Evolutionary conservation across 495 filamentous ascomycete genomes (phyloP), one percentile per base, ranked within the genome.

Genomic region (Recurvomyces mirabilis): DNA sequence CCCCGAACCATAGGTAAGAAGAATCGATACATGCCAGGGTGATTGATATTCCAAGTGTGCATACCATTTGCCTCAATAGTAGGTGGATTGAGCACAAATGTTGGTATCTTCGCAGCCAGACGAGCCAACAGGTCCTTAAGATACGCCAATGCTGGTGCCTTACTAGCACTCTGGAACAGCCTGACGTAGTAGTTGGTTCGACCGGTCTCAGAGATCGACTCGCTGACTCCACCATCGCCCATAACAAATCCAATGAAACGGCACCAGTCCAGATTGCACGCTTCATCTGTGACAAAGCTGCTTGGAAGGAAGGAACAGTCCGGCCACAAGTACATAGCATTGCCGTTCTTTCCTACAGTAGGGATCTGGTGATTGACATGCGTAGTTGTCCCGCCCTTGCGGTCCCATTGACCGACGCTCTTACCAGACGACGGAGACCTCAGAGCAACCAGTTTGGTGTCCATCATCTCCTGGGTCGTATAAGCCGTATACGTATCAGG

Each of bases 211-310:
- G 24, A 25, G 20, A 2, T 15, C 24, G 15, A 13, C 6, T 40
- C 20, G 23, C 15, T 12, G 7, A 40, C 18, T n/a, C 37, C 37
- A 15, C 37, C 37, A 17, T 40, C 37, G 6, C 37, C 37, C 37
- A 40, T 40, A n/a, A 40, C 37, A 20, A 40, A 23, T 5, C 37
- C 37, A 7, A 40, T n/a, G 37, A 40, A 40, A n/a, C 37, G 37
- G 28, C 37, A 40, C 37, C 37, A 40, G 37, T 40, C 37, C 37
- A 40, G 37, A 25, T 40, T 40, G 37, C 37, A 40, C 23, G 37
- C 37, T 40, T 25, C 21, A 23, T 40, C 37, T 7, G 3, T 40
- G 37, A 28, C 37, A 28, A 40, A 40, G 20, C 20, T 26, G 20
- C 20, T 3, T 3, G 37, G 37, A 28, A 40, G 37, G 20, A 20